These are phyloP conservation scores for Yamadazyma triangularis DNA, from an alignment of 1,139 yeast genomes.

Conservation along the genomic window DNA sequence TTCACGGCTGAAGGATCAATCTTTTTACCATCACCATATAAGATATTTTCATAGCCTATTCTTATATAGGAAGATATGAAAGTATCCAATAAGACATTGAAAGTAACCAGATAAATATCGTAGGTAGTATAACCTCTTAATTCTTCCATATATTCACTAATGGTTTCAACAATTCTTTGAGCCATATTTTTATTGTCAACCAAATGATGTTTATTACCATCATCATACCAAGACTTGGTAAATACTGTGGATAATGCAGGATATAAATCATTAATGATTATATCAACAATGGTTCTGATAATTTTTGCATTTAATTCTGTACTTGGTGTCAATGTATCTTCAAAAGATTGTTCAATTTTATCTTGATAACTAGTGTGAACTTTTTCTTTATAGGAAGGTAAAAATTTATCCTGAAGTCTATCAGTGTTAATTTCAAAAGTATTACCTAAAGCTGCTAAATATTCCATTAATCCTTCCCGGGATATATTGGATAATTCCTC, in stretches of 20 bases:
- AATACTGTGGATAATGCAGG: slow-evolving; percentile 41
- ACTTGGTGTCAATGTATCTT: slow-evolving; percentile 67
- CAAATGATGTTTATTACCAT: slow-evolving; percentile 30
- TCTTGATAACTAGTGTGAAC: slow-evolving; percentile 63
- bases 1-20: slow-evolving; percentile 55
- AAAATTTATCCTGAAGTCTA: slow-evolving; percentile 70
- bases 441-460: slow-evolving; percentile 78
- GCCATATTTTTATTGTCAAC: slow-evolving; percentile 41
- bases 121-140: slow-evolving; percentile 47
- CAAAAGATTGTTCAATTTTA: slow-evolving; percentile 53
- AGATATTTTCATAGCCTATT: slow-evolving; percentile 42
- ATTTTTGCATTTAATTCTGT: slow-evolving; percentile 72
- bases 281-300: slow-evolving; percentile 56
- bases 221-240: slow-evolving; percentile 44
- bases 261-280: slow-evolving; percentile 65
- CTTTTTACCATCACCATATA: slow-evolving; percentile 49
- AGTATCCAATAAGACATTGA: slow-evolving; percentile 38
- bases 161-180: slow-evolving; percentile 61
- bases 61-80: slow-evolving; percentile 43
- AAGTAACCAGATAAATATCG: slow-evolving; percentile 43
- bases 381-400: slow-evolving; percentile 57
- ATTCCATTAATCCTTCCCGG: slow-evolving; percentile 77
- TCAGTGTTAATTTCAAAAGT: slow-evolving; percentile 83
- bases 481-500: slow-evolving; percentile 51
- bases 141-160: slow-evolving; percentile 72